Percentiles rank a stretch among this genome's conserved stretches.
phyloP scores from a whole-genome alignment of 2,329 filamentous ascomycete species.

The Tolypocladium capitatum region DNA sequence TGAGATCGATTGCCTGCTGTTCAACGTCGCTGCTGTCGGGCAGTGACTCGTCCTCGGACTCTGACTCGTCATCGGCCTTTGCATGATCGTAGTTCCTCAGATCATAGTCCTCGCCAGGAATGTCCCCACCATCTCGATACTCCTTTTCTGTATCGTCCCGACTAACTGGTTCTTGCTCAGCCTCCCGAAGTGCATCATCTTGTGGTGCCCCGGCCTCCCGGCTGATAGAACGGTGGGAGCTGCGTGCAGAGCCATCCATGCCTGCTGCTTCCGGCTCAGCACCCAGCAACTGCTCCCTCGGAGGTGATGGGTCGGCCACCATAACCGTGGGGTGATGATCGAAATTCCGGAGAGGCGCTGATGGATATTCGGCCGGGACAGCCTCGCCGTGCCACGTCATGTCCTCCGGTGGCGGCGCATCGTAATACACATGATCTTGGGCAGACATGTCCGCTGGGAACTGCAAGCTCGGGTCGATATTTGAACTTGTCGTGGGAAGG shows the following conservation, averaged over 20 bases:
- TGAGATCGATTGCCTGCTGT: conserved; percentile 14
- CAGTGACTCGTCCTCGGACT: conserved; percentile 6
- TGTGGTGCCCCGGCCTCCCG: not conserved
- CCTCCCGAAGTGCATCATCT: not conserved
- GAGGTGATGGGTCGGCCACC: not conserved
- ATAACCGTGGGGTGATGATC: not conserved
- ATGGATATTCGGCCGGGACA: not conserved
- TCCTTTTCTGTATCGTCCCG: conserved; percentile 8
- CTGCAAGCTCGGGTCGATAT: conserved; percentile 7
- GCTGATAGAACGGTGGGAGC: not conserved
- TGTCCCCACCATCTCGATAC: conserved; percentile 13
- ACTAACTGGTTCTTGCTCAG: not conserved
- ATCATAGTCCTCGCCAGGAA: conserved; percentile 20
- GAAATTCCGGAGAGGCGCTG: not conserved
- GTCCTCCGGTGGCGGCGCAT: not conserved
- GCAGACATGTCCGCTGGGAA: conserved; percentile 1
- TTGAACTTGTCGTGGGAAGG: not conserved
- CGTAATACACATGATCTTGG: not conserved
- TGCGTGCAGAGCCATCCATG: not conserved
- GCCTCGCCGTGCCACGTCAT: not conserved
- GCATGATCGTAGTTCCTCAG: conserved; percentile 18
- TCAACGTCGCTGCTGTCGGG: conserved; percentile 6
- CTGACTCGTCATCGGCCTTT: conserved; percentile 18
- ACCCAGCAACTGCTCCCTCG: not conserved
- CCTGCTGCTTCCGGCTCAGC: not conserved